Percentiles rank a stretch among this genome's conserved stretches.
phyloP scores from a whole-genome alignment of 208 protist species.

The Leishmania major region DNA sequence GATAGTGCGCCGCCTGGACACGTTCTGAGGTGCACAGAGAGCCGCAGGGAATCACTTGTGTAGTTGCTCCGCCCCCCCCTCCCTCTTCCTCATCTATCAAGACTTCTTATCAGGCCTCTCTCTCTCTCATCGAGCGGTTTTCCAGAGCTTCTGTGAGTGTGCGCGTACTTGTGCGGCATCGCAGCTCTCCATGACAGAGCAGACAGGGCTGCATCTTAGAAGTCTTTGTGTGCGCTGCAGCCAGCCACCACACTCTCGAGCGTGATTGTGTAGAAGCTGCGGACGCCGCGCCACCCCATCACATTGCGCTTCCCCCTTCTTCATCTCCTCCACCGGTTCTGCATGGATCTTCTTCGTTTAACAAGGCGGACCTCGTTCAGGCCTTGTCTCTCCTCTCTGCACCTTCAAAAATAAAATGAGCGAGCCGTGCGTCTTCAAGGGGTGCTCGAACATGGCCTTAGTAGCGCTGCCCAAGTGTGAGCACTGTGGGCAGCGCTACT shows the following conservation, averaged over 20 bases:
- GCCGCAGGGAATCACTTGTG: neutral
- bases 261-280: neutral
- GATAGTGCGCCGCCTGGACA: neutral
- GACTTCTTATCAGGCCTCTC: neutral
- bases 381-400: constrained; percentile 13
- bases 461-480: constrained; percentile 64
- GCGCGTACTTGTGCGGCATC: no score
- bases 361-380: neutral
- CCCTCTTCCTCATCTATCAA: neutral
- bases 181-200: neutral
- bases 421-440: constrained; percentile 31
- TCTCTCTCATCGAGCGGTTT: neutral
- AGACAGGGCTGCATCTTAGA: neutral
- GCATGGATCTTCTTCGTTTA: neutral
- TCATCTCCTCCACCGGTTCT: neutral
- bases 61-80: neutral
- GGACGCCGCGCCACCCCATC: neutral
- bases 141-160: neutral
- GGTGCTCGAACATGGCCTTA: constrained; percentile 52
- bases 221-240: neutral
- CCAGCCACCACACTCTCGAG: neutral
- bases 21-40: neutral
- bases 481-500: constrained; percentile 69
- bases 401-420: constrained; percentile 41
- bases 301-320: neutral